Evolutionary conservation across 441 rosid species (phyloP), one percentile per base, ranked within the genome.

Genomic region (Gossypium davidsonii): DNA sequence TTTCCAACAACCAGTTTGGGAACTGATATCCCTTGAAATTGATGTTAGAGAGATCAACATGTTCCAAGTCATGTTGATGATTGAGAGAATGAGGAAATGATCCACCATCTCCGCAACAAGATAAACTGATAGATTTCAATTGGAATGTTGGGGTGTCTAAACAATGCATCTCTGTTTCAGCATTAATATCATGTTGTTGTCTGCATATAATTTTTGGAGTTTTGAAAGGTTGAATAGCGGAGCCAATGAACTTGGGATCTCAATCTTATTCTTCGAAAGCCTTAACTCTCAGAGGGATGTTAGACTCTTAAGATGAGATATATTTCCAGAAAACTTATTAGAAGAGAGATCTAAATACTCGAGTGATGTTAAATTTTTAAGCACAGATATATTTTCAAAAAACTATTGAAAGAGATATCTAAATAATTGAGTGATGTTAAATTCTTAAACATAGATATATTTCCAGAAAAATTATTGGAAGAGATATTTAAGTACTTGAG

Each of bases 1-100:
- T 83, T 53, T 67, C 52, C 3, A 79, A n/a, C 71, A 83, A 17
- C 85, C 84, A 81, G 69, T 12, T 0, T 8, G 67, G 73, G 17
- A 80, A 74, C 1, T 23, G 1, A 12, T 23, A 31, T 57, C 72
- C 79, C 3, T 1, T 25, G 1, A 79, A 31, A 25, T 42, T 1
- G n/a, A 68, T 55, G 23, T 70, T 21, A 1, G 77, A 70, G 31
- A 83, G 69, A 71, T 74, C 77, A 5, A 83, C n/a, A 0, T 14
- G 0, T 1, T 0, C 1, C 15, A 80, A 20, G 25, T 80, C 77
- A 5, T 34, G 1, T 8, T 80, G 82, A 31, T 68, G 7, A 7
- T 15, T 21, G 2, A 78, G 74, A 23, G 78, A 80, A 6, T 1
- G 67, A 1, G 75, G 78, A 70, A 80, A 46, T 1, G 25, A 10